phyloP scores from a whole-genome alignment of 2,329 filamentous ascomycete species.

The Calycina herbarum region DNA sequence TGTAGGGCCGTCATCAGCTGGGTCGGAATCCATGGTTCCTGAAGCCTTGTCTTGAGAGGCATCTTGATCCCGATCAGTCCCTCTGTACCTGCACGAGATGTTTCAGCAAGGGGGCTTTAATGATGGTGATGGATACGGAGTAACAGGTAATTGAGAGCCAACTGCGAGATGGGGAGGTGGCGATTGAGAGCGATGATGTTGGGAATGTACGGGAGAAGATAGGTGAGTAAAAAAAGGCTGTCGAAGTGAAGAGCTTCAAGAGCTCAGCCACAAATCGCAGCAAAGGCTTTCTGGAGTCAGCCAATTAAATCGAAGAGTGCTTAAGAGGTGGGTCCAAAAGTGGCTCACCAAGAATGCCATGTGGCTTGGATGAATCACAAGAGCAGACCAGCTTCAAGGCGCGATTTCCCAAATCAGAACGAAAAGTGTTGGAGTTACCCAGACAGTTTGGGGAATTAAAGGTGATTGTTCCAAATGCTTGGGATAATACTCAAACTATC shows the following conservation, averaged over 20 bases:
- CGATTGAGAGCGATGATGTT: neutral
- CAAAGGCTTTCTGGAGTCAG: neutral
- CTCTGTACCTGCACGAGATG: neutral
- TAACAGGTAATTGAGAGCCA: neutral
- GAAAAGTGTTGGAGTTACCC: no score
- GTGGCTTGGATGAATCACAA: constrained; percentile 5
- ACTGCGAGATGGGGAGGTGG: neutral
- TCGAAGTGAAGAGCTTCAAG: neutral
- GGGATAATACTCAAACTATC: no score
- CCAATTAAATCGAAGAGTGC: neutral
- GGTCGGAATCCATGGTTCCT: neutral
- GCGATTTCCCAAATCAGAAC: no score
- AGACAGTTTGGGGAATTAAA: no score
- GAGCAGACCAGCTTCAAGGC: neutral
- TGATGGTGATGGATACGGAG: neutral
- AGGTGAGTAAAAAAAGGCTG: neutral
- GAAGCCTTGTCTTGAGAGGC: neutral
- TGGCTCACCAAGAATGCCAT: neutral
- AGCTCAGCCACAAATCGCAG: neutral
- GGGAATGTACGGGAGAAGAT: neutral
- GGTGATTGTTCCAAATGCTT: no score
- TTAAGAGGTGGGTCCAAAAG: neutral
- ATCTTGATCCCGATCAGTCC: neutral
- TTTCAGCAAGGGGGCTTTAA: neutral
- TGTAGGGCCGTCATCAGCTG: neutral